These are phyloP conservation scores for Pseudogymnoascus sp. DNA, from an alignment of 2,329 filamentous ascomycete genomes.

Conservation along the genomic window DNA sequence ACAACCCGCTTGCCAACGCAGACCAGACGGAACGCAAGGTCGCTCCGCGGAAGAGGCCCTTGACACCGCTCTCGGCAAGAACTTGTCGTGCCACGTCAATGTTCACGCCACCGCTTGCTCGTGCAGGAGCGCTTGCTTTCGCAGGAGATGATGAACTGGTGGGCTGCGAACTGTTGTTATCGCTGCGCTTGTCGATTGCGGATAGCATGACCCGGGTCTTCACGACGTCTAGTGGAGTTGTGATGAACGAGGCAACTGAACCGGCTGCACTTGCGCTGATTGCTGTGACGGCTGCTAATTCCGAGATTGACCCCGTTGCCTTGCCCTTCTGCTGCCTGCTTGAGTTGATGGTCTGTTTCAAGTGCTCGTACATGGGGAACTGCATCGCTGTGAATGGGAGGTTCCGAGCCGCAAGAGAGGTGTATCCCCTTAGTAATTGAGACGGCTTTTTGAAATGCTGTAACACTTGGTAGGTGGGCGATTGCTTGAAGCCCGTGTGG, in stretches of 20 bases:
- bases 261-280: conserved; percentile 67
- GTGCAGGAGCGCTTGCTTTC: conserved; percentile 19
- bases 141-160: conserved; percentile 9
- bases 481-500: conserved; percentile 41
- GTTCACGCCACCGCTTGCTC: conserved; percentile 26
- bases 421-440: conserved; percentile 62
- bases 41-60: conserved; percentile 71
- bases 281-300: conserved; percentile 66
- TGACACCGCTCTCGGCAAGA: conserved; percentile 57
- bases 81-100: conserved; percentile 59
- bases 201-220: conserved; percentile 85
- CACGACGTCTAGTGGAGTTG: conserved; percentile 81
- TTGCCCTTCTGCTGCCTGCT: conserved; percentile 32
- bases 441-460: conserved; percentile 48
- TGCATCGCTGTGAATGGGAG: conserved; percentile 82
- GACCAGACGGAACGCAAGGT: conserved; percentile 71
- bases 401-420: conserved; percentile 73
- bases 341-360: conserved; percentile 48
- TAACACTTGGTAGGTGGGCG: conserved; percentile 46
- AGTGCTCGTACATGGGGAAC: conserved; percentile 75
- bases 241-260: conserved; percentile 67
- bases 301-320: conserved; percentile 38
- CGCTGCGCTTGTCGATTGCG: conserved; percentile 36
- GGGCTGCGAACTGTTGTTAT: not conserved
- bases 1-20: conserved; percentile 72